Evolutionary conservation across 169 alveolate species (phyloP).

Genomic region (Pseudocohnilembus persalinus): DNA sequence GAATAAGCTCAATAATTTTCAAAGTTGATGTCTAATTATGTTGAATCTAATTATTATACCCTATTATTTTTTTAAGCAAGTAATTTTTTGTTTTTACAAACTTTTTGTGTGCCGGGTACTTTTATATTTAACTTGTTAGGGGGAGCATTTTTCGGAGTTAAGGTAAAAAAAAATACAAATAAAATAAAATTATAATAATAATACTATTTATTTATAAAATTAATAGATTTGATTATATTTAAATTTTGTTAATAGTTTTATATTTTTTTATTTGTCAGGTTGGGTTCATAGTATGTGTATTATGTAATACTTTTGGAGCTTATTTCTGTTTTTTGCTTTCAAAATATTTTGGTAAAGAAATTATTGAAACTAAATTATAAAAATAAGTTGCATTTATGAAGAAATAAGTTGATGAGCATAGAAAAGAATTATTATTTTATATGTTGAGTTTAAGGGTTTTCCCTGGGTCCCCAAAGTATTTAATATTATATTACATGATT

Average conservation of each 20-base stretch:
- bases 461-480: slow-evolving; percentile 62
- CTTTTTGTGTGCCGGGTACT: slow-evolving; percentile 74
- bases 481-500: too few relatives aligned
- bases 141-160: slow-evolving; percentile 63
- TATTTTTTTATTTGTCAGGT: background rate
- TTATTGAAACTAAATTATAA: slow-evolving; percentile 39
- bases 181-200: too few relatives aligned
- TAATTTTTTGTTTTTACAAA: slow-evolving; percentile 36
- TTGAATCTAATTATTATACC: slow-evolving; percentile 14
- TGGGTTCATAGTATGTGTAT: slow-evolving; percentile 48
- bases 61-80: slow-evolving; percentile 16
- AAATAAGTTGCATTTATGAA: slow-evolving; percentile 22
- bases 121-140: slow-evolving; percentile 58
- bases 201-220: too few relatives aligned
- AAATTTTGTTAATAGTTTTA: too few relatives aligned
- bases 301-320: slow-evolving; percentile 59
- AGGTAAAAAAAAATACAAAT: background rate
- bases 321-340: slow-evolving; percentile 52
- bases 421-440: slow-evolving; percentile 55
- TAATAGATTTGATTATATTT: too few relatives aligned
- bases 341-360: slow-evolving; percentile 41
- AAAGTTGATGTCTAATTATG: slow-evolving; percentile 4
- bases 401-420: slow-evolving; percentile 45
- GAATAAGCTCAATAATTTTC: slow-evolving; percentile 25
- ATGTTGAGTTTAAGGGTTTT: slow-evolving; percentile 55